Conservation (phyloP, 345 rosid species). For the Rubroshorea leprosula region DNA sequence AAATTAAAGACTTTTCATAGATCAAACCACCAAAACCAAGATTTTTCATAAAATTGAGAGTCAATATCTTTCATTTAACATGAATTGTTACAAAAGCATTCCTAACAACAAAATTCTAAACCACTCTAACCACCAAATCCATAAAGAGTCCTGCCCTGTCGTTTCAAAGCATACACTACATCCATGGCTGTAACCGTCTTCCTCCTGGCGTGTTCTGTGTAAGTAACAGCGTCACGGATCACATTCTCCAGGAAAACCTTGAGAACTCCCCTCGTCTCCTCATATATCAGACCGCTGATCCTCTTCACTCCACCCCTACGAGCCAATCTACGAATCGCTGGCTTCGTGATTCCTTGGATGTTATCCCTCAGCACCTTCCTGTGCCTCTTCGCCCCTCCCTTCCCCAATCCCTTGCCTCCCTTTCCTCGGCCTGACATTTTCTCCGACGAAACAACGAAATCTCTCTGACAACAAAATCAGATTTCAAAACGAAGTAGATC, state of each 20-base stretch:
- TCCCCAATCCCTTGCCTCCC: constrained; percentile 60
- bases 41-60: too few species aligned
- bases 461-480: background rate
- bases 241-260: constrained; percentile 54
- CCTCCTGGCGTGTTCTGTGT: constrained; percentile 54
- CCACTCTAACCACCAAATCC: constrained; percentile 41
- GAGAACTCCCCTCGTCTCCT: constrained; percentile 48
- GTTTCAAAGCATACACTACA: constrained; percentile 49
- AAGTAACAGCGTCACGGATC: constrained; percentile 45
- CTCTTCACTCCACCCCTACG: constrained; percentile 59
- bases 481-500: background rate
- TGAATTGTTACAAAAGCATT: background rate
- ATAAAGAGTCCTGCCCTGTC: constrained; percentile 56
- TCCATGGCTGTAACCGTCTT: constrained; percentile 65
- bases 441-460: background rate
- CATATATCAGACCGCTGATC: constrained; percentile 49
- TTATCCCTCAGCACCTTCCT: constrained; percentile 50
- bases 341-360: constrained; percentile 54
- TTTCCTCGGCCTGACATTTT: constrained; percentile 58
- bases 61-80: background rate
- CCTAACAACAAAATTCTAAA: background rate
- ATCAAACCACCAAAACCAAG: too few species aligned
- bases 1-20: too few species aligned
- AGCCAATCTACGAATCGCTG: constrained; percentile 47
- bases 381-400: constrained; percentile 62